These are phyloP conservation scores for Glycine tomentella DNA, from an alignment of 306 rosid genomes.

Conservation along the genomic window DNA sequence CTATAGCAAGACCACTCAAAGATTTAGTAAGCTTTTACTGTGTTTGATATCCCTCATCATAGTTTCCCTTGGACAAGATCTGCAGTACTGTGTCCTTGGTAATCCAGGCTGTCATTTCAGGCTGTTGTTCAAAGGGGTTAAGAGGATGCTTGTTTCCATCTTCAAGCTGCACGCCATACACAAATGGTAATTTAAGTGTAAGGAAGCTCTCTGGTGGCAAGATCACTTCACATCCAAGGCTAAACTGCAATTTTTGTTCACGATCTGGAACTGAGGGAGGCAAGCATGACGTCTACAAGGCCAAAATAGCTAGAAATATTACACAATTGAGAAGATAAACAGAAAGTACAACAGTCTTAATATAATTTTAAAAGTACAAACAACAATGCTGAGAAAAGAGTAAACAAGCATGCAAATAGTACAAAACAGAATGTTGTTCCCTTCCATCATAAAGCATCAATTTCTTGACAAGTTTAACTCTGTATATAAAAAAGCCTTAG, in stretches of 20 bases:
- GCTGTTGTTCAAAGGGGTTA: slow-evolving; percentile 77
- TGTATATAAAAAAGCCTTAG: slow-evolving; percentile 4
- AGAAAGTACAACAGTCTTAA: slow-evolving; percentile 31
- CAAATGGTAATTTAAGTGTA: slow-evolving; percentile 83
- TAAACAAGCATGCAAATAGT: slow-evolving; percentile 10
- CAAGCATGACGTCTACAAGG: slow-evolving; percentile 75
- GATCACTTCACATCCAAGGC: slow-evolving; percentile 75
- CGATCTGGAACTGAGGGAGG: slow-evolving; percentile 69
- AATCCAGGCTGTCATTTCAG: slow-evolving; percentile 92
- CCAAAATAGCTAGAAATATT: slow-evolving; percentile 31
- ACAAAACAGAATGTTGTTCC: slow-evolving; percentile 28
- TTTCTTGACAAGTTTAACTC: slow-evolving; percentile 29
- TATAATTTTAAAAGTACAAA: slow-evolving; percentile 29
- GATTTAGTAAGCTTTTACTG: slow-evolving; percentile 48
- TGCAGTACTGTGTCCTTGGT: slow-evolving; percentile 76
- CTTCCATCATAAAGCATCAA: slow-evolving; percentile 34
- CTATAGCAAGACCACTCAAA: slow-evolving; percentile 31
- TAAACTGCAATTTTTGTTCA: slow-evolving; percentile 78
- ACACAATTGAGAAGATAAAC: slow-evolving; percentile 1
- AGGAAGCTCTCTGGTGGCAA: slow-evolving; percentile 95
- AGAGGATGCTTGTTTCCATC: slow-evolving; percentile 75
- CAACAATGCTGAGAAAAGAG: slow-evolving; percentile 26
- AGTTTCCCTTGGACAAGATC: slow-evolving; percentile 67
- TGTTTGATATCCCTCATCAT: slow-evolving; percentile 63
- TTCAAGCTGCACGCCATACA: slow-evolving; percentile 80